A percentile compares a stretch with the other conserved stretches of the same genome.
Evolutionary conservation across 176 grass and related monocot genomes (phyloP).

Genomic region (Phoenix roebelenii): DNA sequence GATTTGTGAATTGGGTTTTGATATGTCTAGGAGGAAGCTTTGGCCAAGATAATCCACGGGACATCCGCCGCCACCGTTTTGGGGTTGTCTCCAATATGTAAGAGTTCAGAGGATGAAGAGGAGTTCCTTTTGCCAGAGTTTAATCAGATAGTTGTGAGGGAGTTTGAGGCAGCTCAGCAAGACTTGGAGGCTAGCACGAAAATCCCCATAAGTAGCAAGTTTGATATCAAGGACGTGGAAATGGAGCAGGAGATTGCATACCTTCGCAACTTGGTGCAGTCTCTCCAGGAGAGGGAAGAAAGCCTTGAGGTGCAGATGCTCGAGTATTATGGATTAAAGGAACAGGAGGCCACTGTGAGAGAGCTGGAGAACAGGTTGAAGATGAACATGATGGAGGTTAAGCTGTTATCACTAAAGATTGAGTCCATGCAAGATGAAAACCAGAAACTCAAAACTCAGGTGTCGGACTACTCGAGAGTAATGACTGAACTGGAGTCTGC

Average conservation of each 20-base stretch:
- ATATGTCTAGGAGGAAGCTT: conserved; percentile 18
- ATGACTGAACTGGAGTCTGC: conserved; percentile 39
- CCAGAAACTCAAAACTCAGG: conserved; percentile 37
- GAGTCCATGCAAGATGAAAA: conserved; percentile 73
- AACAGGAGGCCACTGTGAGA: conserved; percentile 30
- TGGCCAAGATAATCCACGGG: conserved; percentile 23
- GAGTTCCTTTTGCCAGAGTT: neutral
- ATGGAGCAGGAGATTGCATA: conserved; percentile 28
- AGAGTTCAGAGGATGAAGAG: neutral
- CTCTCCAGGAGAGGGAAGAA: conserved; percentile 47
- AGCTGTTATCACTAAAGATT: conserved; percentile 32
- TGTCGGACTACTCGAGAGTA: conserved; percentile 30
- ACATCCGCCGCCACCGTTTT: neutral
- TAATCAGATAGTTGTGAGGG: no score
- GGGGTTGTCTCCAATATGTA: no score
- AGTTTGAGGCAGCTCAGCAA: no score
- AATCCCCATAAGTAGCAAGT: neutral
- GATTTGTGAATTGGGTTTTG: neutral
- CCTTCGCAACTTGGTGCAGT: conserved; percentile 42
- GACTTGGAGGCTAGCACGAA: neutral
- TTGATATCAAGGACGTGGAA: conserved; percentile 5
- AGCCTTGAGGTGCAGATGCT: conserved; percentile 46
- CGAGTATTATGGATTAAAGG: conserved; percentile 48
- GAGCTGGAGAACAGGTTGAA: conserved; percentile 48
- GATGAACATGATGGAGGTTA: conserved; percentile 33